Evolutionary conservation across 257 asterid genomes (phyloP).

Genomic region (Plantago major): DNA sequence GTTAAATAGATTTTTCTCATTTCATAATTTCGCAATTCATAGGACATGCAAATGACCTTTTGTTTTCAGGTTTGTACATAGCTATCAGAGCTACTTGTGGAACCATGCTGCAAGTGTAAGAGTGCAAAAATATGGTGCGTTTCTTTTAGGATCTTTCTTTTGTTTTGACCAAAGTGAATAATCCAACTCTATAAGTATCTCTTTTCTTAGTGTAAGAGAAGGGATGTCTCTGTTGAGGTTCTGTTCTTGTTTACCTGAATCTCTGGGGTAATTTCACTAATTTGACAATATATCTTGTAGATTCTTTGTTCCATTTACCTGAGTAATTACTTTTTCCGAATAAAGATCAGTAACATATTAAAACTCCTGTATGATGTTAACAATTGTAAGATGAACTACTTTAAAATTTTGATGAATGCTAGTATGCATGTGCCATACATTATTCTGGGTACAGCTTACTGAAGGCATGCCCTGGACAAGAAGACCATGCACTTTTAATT

Average conservation of each 20-base stretch:
- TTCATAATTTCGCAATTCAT: slow-evolving; percentile 13
- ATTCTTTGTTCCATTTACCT: no score
- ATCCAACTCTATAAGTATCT: neutral
- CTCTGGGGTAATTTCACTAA: neutral
- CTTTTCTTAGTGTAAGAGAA: neutral
- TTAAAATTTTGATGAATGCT: no score
- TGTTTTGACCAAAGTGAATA: slow-evolving; percentile 1
- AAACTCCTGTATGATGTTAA: no score
- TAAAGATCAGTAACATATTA: no score
- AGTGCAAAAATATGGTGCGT: slow-evolving; percentile 74
- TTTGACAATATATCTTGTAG: neutral
- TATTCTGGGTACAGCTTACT: no score
- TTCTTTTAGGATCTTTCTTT: slow-evolving; percentile 1
- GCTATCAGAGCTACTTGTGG: slow-evolving; percentile 97
- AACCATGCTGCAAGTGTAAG: slow-evolving; percentile 90
- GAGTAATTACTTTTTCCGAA: no score
- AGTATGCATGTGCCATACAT: no score
- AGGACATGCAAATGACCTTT: slow-evolving; percentile 18
- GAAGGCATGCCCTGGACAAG: no score
- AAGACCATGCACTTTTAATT: no score
- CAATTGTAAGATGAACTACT: no score
- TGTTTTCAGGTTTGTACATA: slow-evolving; percentile 80
- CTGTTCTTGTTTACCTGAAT: neutral
- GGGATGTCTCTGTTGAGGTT: neutral
- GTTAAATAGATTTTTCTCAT: neutral